A percentile compares a stretch with the other conserved stretches of the same genome.
Conservation (phyloP, 441 rosid species). For the Eutrema salsugineum region DNA sequence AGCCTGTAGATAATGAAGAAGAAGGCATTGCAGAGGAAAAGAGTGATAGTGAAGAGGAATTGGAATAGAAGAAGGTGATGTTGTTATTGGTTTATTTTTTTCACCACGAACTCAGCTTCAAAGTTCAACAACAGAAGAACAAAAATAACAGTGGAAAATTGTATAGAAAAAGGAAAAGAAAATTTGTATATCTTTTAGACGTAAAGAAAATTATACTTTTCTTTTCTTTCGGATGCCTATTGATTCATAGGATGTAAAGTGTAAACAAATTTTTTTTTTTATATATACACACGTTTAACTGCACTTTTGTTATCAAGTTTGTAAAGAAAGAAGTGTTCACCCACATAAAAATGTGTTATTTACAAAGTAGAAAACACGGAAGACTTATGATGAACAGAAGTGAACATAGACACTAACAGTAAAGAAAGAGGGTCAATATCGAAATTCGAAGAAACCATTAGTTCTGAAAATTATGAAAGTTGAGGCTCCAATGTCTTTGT, state of each 20-base stretch:
- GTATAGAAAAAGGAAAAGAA: constrained; percentile 8
- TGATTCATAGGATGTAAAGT: constrained; percentile 8
- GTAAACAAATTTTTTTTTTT: not conserved
- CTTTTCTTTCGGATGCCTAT: not conserved
- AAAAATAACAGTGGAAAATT: constrained; percentile 6
- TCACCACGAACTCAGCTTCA: constrained; percentile 3
- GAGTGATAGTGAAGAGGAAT: constrained; percentile 8
- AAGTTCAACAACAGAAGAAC: not conserved
- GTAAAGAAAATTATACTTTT: constrained; percentile 13
- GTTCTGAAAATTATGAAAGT: no score
- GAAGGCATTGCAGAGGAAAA: constrained; percentile 19
- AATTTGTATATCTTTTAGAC: constrained; percentile 8
- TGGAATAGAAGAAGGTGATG: constrained; percentile 46
- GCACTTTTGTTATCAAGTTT: not conserved
- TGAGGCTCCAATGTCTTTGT: no score
- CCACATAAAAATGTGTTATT: not conserved
- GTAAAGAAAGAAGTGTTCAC: not conserved
- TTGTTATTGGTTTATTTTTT: not conserved
- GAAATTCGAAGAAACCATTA: no score
- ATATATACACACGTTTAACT: not conserved
- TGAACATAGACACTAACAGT: no score
- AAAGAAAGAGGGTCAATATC: no score
- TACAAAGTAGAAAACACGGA: no score
- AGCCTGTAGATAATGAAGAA: constrained; percentile 13
- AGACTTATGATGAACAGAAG: no score